Evolutionary conservation across 2,329 filamentous ascomycete genomes (phyloP), one percentile per base, ranked within the genome.

Genomic region (Trichoderma pleuroti): DNA sequence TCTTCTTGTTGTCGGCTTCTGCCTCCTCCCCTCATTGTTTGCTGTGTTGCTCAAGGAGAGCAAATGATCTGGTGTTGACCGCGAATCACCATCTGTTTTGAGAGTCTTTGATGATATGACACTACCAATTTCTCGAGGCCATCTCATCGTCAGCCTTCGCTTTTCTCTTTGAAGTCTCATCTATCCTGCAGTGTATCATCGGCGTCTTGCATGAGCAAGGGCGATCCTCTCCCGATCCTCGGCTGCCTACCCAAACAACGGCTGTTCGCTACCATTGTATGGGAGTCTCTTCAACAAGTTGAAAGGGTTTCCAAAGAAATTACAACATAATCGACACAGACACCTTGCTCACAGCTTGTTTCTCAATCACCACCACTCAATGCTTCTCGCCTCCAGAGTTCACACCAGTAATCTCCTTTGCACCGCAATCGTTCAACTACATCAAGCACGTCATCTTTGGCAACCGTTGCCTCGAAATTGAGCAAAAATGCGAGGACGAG

Each of bases 401-500:
- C 36, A 30, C 26, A 21, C 26, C 66, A 28, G 56, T 18, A 34
- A n/a, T 21, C 39, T n/a, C 34, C 12, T 5, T 34, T 36, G 11
- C 26, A 57, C 2, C 46, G 18, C 39, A 32, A 18, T 9, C 18
- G 42, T 56, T 52, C 57, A 49, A 28, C 32, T 14, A 68, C 28
- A n/a, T 26, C 42, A 16, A 36, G n/a, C 28, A 36, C 26, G 24
- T 28, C 39, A 11, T 54, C 9, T 28, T 61, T 26, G 26, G 34
- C 4, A 32, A 5, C 26, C 26, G 54, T 26, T 56, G 59, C 52
- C 26, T 26, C 46, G 5, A 10, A 46, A 34, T 16, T 16, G 18
- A n/a, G 32, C 30, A 65, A 59, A 69, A 32, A 70, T 72, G 67
- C 39, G 68, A 54, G 54, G 61, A 36, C 71, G 54, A 46, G 67